A percentile compares a stretch with the other conserved stretches of the same genome.
These are phyloP conservation scores for Echeveria elegans DNA, from an alignment of 164 flowering plant species.

Conservation along the genomic window DNA sequence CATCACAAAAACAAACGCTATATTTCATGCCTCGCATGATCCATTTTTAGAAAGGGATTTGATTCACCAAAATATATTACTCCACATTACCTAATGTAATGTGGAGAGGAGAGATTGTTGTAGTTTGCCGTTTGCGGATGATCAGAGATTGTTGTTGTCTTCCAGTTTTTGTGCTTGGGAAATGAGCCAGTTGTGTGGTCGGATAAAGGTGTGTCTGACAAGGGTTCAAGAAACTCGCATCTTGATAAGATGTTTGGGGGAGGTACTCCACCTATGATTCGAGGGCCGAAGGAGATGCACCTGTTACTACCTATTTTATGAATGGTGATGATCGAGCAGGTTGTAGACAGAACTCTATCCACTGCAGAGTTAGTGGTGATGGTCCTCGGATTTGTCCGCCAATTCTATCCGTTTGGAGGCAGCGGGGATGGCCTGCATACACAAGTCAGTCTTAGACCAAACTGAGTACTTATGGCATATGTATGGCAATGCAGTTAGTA, in stretches of 20 bases:
- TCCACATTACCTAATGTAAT: background rate
- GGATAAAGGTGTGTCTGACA: conserved; percentile 46
- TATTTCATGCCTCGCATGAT: background rate
- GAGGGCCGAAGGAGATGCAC: conserved; percentile 61
- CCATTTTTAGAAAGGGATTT: background rate
- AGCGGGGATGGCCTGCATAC: conserved; percentile 54
- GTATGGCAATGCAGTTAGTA: too few relatives aligned
- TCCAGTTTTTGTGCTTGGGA: conserved; percentile 27
- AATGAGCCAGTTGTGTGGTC: conserved; percentile 49
- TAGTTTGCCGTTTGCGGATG: background rate
- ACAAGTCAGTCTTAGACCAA: too few relatives aligned
- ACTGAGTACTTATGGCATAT: too few relatives aligned
- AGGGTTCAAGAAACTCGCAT: conserved; percentile 79
- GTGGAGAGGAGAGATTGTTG: background rate
- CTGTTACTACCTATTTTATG: conserved; percentile 65
- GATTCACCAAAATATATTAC: background rate
- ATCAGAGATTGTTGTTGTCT: background rate
- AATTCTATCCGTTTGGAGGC: conserved; percentile 36
- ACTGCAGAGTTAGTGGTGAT: conserved; percentile 74
- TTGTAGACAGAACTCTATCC: conserved; percentile 93
- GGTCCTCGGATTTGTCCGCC: conserved; percentile 86
- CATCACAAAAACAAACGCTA: background rate
- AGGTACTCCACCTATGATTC: too few relatives aligned
- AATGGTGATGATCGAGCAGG: conserved; percentile 70
- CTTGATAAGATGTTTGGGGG: background rate